These are phyloP conservation scores for Hyparrhenia diplandra DNA, from an alignment of 176 grass and related monocot species.

Conservation along the genomic window DNA sequence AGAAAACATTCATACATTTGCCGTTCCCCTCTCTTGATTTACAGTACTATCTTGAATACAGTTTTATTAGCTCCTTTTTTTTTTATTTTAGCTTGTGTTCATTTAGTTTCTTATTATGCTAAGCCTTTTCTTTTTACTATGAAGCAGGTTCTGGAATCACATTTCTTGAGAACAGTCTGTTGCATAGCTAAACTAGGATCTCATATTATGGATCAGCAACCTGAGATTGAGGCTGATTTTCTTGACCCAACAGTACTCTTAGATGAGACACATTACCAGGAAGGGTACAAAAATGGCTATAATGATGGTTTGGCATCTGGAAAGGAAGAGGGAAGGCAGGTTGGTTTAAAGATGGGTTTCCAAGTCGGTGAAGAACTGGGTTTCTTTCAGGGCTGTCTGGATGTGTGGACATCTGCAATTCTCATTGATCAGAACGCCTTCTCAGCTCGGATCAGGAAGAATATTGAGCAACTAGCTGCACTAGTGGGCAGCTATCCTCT, in stretches of 20 bases:
- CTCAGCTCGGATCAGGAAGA: conserved; percentile 54
- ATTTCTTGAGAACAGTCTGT: not conserved
- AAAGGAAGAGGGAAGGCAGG: conserved; percentile 63
- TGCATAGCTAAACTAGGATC: not conserved
- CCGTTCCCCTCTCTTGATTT: not conserved
- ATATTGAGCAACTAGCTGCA: conserved; percentile 51
- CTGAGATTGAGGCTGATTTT: conserved; percentile 38
- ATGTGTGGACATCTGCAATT: conserved; percentile 57
- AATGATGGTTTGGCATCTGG: conserved; percentile 56
- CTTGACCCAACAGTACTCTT: conserved; percentile 55
- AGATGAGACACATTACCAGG: conserved; percentile 61
- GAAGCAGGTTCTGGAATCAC: conserved; percentile 16
- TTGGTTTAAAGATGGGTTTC: conserved; percentile 71
- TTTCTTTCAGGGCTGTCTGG: conserved; percentile 70
- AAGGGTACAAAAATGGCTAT: conserved; percentile 65
- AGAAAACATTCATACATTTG: not conserved
- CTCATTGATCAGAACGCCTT: conserved; percentile 44
- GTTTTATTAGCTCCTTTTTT: not conserved
- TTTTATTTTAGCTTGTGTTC: not conserved
- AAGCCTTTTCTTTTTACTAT: not conserved
- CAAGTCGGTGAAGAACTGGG: conserved; percentile 74
- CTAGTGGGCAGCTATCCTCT: conserved; percentile 56
- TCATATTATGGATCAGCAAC: conserved; percentile 44
- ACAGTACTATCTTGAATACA: not conserved
- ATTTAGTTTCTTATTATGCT: not conserved